Conservation (phyloP, 805 yeast species). For the Myxozyma geophila region DNA sequence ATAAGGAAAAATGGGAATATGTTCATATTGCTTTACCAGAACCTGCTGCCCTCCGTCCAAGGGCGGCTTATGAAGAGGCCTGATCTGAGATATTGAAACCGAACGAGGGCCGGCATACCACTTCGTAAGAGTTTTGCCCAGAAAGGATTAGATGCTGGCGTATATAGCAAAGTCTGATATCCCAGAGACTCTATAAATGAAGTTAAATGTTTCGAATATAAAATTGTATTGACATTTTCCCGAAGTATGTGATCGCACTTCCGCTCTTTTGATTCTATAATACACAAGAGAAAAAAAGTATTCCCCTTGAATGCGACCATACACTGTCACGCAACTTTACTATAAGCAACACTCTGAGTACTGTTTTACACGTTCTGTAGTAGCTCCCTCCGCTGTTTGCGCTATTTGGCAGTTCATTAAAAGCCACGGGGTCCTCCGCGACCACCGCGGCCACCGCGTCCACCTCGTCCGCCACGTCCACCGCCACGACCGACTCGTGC, state of each 20-base stretch:
- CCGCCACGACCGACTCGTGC: slow-evolving; percentile 40
- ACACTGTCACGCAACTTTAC: slow-evolving; percentile 2
- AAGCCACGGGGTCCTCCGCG: slow-evolving; percentile 40
- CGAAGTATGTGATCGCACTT: neutral
- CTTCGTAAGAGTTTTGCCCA: neutral
- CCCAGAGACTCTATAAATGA: neutral
- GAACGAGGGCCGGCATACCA: neutral
- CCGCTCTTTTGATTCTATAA: slow-evolving; percentile 2
- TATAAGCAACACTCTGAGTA: neutral
- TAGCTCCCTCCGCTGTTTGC: neutral
- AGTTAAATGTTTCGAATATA: slow-evolving; percentile 1
- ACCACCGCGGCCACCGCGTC: slow-evolving; percentile 40
- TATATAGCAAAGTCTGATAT: neutral
- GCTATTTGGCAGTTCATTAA: slow-evolving; percentile 3
- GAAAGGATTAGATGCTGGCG: neutral
- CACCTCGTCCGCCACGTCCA: slow-evolving; percentile 39
- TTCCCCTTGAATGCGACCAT: neutral
- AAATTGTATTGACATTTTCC: slow-evolving; percentile 4
- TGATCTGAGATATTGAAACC: neutral
- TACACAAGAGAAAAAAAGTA: slow-evolving; percentile 4
- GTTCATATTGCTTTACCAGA: neutral
- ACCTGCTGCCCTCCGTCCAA: neutral
- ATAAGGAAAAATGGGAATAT: slow-evolving; percentile 11
- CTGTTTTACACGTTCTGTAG: neutral
- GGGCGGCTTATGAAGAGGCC: neutral